Conservation (phyloP, 441 rosid genomes). For the Adansonia rubrostipa region DNA sequence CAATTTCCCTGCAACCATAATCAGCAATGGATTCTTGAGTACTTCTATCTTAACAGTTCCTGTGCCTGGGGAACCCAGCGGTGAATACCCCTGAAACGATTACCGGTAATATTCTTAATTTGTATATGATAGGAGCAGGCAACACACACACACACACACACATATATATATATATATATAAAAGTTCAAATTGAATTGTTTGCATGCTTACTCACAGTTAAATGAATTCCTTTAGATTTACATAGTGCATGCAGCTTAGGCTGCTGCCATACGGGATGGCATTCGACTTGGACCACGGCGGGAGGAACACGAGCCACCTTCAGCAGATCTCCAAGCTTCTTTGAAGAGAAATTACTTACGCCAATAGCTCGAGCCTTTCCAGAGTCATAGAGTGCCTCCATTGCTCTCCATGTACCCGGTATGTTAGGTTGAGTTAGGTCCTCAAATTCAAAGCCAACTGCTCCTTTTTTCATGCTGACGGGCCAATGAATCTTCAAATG, state of each 20-base stretch:
- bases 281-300: constrained; percentile 52
- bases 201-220: no score
- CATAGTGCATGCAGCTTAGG: constrained; percentile 6
- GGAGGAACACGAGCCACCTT: constrained; percentile 48
- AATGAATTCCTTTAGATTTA: no score
- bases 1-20: constrained; percentile 41
- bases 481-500: constrained; percentile 54
- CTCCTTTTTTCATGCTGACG: constrained; percentile 45
- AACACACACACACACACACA: no score
- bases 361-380: constrained; percentile 61
- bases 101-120: no score
- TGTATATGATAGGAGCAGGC: no score
- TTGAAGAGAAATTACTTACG: constrained; percentile 52
- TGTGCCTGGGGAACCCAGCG: constrained; percentile 51
- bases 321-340: constrained; percentile 45
- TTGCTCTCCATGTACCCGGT: constrained; percentile 50
- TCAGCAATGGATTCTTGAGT: constrained; percentile 41
- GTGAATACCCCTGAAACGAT: constrained; percentile 29
- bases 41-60: constrained; percentile 36
- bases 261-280: constrained; percentile 54
- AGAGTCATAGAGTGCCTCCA: constrained; percentile 51
- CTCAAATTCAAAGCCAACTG: constrained; percentile 35
- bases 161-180: no score
- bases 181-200: no score
- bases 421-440: constrained; percentile 39